Evolutionary conservation across 2,329 filamentous ascomycete species (phyloP).

Genomic region (Venturiaceae sp.): DNA sequence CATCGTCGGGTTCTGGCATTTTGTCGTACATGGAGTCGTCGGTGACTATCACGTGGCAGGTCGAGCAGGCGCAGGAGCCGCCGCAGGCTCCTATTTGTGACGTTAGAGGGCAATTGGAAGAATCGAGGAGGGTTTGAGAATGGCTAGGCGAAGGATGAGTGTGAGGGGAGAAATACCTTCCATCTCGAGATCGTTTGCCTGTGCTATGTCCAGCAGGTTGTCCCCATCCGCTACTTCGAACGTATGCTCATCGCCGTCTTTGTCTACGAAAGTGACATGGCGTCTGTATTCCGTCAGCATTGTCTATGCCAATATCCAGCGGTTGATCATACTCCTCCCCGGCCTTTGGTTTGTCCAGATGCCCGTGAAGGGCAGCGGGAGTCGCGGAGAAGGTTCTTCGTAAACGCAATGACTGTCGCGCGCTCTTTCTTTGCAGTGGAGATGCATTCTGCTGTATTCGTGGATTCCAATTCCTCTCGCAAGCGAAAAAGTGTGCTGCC

Average conservation of each 20-base stretch:
- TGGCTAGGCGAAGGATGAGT: conserved; percentile 5
- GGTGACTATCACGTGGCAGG: conserved; percentile 80
- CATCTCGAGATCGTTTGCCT: conserved; percentile 94
- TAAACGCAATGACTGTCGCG: not conserved
- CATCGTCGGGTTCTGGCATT: conserved; percentile 68
- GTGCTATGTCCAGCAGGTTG: conserved; percentile 90
- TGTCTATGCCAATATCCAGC: not conserved
- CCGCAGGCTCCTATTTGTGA: conserved; percentile 64
- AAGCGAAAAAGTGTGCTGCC: not conserved
- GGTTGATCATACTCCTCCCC: conserved; percentile 69
- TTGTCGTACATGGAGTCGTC: conserved; percentile 65
- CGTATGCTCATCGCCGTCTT: conserved; percentile 67
- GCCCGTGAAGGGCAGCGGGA: conserved; percentile 55
- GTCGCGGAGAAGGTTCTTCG: conserved; percentile 57
- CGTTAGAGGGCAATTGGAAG: not conserved
- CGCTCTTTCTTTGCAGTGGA: not conserved
- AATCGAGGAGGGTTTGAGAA: not conserved
- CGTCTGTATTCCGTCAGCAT: conserved; percentile 43
- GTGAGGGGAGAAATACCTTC: conserved; percentile 52
- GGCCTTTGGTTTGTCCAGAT: conserved; percentile 73
- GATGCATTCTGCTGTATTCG: not conserved
- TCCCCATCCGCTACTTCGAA: conserved; percentile 78
- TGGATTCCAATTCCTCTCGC: not conserved
- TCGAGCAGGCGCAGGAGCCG: conserved; percentile 86
- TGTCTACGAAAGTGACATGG: conserved; percentile 87